A percentile compares a stretch with the other conserved stretches of the same genome.
These are phyloP conservation scores for Collybia mongolica DNA, from an alignment of 768 basidiomycete genomes.

Conservation along the genomic window DNA sequence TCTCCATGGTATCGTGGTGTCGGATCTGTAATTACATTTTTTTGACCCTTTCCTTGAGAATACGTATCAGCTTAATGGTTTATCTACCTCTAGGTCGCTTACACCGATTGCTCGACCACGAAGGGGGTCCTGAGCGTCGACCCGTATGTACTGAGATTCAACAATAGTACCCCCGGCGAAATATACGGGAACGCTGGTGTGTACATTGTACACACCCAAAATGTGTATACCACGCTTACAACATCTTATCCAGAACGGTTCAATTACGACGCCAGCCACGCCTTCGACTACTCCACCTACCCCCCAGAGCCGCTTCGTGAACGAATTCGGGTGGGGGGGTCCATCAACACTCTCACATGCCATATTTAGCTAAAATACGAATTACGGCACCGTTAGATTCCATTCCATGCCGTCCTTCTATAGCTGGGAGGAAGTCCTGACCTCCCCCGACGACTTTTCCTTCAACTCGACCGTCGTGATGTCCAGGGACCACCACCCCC, in stretches of 20 bases:
- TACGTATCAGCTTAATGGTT: neutral
- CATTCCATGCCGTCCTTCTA: conserved; percentile 67
- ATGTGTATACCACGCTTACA: neutral
- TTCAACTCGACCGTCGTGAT: conserved; percentile 59
- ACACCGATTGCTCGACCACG: conserved; percentile 61
- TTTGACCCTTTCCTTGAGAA: too few relatives aligned
- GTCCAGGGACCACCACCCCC: conserved; percentile 56
- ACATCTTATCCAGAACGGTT: conserved; percentile 40
- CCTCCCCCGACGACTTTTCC: conserved; percentile 46
- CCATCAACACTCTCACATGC: too few relatives aligned
- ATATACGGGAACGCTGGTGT: conserved; percentile 57
- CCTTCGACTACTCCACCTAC: conserved; percentile 54
- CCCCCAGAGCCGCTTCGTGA: conserved; percentile 52
- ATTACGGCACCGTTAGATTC: conserved; percentile 44
- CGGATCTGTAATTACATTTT: conserved; percentile 38
- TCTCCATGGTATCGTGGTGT: conserved; percentile 43
- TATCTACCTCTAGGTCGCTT: conserved; percentile 39
- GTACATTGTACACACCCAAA: conserved; percentile 4
- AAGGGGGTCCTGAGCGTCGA: conserved; percentile 55
- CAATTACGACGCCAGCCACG: conserved; percentile 51
- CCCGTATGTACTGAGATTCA: conserved; percentile 49
- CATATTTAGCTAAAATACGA: too few relatives aligned
- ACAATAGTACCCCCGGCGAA: conserved; percentile 47
- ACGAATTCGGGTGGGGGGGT: conserved; percentile 51
- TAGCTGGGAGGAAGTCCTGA: conserved; percentile 56